phyloP scores from a whole-genome alignment of 495 filamentous ascomycete genomes.

The Xylaria palmicola region DNA sequence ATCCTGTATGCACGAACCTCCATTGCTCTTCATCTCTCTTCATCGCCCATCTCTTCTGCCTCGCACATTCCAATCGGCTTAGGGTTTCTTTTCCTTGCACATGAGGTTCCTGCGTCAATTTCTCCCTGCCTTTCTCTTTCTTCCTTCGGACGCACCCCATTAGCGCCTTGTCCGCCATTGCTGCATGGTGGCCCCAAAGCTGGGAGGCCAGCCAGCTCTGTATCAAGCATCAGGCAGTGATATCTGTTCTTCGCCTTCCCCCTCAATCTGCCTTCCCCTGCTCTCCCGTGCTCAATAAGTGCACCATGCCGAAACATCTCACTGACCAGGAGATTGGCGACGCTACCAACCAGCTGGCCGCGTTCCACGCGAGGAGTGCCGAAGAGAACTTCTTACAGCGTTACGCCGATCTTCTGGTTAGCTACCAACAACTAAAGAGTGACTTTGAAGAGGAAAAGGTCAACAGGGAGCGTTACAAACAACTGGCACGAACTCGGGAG shows the following conservation, averaged over 20 bases:
- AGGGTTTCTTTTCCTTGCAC: no score
- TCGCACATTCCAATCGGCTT: no score
- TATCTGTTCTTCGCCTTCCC: background rate
- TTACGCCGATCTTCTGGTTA: slow-evolving; percentile 45
- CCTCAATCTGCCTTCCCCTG: background rate
- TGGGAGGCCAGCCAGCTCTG: no score
- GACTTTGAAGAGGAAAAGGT: slow-evolving; percentile 60
- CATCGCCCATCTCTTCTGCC: no score
- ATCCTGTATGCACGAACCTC: no score
- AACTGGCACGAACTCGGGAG: slow-evolving; percentile 50
- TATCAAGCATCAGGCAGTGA: no score
- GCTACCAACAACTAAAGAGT: slow-evolving; percentile 54
- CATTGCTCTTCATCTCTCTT: no score
- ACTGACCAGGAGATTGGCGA: slow-evolving; percentile 13
- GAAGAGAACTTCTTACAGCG: slow-evolving; percentile 38
- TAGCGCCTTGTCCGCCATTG: no score
- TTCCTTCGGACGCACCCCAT: no score
- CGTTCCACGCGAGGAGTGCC: slow-evolving; percentile 5
- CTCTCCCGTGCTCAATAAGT: background rate
- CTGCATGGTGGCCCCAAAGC: no score
- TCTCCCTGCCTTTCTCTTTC: no score
- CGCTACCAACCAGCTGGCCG: slow-evolving; percentile 7
- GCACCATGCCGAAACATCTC: background rate
- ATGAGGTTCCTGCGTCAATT: no score
- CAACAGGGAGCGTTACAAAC: slow-evolving; percentile 53